Percentiles rank a stretch among this genome's conserved stretches.
phyloP scores from a whole-genome alignment of 2,329 filamentous ascomycete species.

The Fusarium sulawesiense region DNA sequence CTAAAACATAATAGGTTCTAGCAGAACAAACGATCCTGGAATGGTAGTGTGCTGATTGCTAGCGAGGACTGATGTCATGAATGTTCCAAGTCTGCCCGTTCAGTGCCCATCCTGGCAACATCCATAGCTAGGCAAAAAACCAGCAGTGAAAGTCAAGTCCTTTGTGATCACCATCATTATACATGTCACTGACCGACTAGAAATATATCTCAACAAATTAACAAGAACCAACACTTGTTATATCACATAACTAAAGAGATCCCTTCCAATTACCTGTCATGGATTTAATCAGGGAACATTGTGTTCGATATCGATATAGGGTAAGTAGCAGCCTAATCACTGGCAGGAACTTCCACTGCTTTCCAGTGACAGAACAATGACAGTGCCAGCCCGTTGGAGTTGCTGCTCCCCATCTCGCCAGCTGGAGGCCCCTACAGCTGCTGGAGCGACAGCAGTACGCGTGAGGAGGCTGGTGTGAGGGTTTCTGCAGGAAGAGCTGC shows the following conservation, averaged over 20 bases:
- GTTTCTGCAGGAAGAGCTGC: background rate
- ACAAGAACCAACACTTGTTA: background rate
- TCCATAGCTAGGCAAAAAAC: background rate
- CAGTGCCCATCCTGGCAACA: background rate
- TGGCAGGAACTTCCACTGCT: background rate
- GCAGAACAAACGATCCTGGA: background rate
- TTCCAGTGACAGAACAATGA: background rate
- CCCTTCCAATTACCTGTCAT: background rate
- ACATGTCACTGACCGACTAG: too few relatives aligned
- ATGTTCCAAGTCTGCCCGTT: background rate
- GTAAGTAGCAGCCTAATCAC: background rate
- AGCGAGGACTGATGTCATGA: constrained; percentile 31
- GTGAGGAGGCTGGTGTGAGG: too few relatives aligned
- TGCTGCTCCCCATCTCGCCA: constrained; percentile 41
- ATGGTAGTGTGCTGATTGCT: background rate
- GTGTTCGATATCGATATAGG: background rate
- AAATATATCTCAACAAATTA: too few relatives aligned
- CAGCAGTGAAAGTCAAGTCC: background rate
- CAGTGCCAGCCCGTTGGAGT: constrained; percentile 39
- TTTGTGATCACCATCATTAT: background rate
- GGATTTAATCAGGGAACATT: background rate
- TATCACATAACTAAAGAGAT: too few relatives aligned
- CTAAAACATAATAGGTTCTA: background rate
- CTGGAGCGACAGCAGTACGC: background rate
- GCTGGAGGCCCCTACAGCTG: background rate